A percentile compares a stretch with the other conserved stretches of the same genome.
phyloP scores from a whole-genome alignment of 2,329 filamentous ascomycete species.

The Nothomitra cinnamomea region DNA sequence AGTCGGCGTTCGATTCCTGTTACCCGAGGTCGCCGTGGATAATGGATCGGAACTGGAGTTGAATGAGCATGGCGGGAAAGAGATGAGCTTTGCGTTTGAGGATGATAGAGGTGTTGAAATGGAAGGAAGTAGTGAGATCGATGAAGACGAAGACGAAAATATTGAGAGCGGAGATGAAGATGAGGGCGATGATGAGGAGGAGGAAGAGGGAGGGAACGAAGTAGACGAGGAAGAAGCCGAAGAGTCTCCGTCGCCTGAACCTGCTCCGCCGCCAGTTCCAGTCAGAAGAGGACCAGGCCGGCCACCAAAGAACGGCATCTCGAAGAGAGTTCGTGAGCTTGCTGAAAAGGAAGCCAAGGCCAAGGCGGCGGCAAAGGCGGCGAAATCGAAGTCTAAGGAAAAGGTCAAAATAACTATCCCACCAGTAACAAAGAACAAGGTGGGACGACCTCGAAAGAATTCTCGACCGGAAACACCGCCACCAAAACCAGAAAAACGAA shows the following conservation, averaged over 20 bases:
- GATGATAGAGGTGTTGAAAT: conserved; percentile 18
- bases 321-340: conserved; percentile 52
- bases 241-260: conserved; percentile 18
- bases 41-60: conserved; percentile 37
- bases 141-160: conserved; percentile 18
- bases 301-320: conserved; percentile 70
- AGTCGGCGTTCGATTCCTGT: conserved; percentile 48
- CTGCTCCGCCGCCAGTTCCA: conserved; percentile 30
- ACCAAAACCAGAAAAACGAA: conserved; percentile 43
- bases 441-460: conserved; percentile 47
- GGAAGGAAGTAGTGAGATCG: conserved; percentile 16
- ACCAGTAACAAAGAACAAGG: conserved; percentile 39
- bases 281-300: conserved; percentile 63
- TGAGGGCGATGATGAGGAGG: conserved; percentile 15
- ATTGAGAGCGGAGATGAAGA: conserved; percentile 14
- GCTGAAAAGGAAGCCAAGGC: conserved; percentile 42
- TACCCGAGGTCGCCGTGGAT: conserved; percentile 44
- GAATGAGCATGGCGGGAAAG: conserved; percentile 30
- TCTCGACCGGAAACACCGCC: conserved; percentile 37
- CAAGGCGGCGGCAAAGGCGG: conserved; percentile 18
- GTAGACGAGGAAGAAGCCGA: conserved; percentile 7
- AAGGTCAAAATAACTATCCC: neutral
- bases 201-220: conserved; percentile 13
- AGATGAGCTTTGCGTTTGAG: conserved; percentile 32
- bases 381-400: conserved; percentile 26